Evolutionary conservation across 306 rosid genomes (phyloP).

Genomic region (Lablab purpureus): DNA sequence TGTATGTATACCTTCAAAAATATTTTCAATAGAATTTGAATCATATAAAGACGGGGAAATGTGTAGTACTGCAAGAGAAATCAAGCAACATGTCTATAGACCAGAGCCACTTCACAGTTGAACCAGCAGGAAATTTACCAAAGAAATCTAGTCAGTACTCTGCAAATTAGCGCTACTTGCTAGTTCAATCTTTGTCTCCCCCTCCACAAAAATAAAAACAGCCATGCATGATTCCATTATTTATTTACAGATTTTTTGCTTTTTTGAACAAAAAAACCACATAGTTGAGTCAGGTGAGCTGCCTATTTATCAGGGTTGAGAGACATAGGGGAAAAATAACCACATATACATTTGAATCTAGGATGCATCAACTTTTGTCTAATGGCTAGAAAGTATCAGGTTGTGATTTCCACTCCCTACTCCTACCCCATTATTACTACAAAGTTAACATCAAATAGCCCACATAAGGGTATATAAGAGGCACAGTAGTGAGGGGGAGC

Average conservation of each 20-base stretch:
- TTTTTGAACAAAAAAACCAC: not conserved
- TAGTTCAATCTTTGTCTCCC: not conserved
- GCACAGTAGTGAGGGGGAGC: constrained; percentile 1
- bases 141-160: not conserved
- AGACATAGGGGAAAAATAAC: not conserved
- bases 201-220: not conserved
- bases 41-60: not conserved
- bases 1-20: too few species aligned
- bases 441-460: constrained; percentile 19
- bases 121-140: not conserved
- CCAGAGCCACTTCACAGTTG: constrained; percentile 8
- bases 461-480: not conserved
- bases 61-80: constrained; percentile 10
- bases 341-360: not conserved
- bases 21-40: not conserved
- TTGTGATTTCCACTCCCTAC: constrained; percentile 22
- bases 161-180: not conserved
- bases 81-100: constrained; percentile 13
- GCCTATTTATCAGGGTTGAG: not conserved
- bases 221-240: not conserved
- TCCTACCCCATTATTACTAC: not conserved
- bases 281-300: not conserved
- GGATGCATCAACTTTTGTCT: not conserved
- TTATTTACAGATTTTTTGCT: not conserved
- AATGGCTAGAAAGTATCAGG: constrained; percentile 11